A percentile compares a stretch with the other conserved stretches of the same genome.
Evolutionary conservation across 2,329 filamentous ascomycete genomes (phyloP).

Genomic region (Bertia moriformis): DNA sequence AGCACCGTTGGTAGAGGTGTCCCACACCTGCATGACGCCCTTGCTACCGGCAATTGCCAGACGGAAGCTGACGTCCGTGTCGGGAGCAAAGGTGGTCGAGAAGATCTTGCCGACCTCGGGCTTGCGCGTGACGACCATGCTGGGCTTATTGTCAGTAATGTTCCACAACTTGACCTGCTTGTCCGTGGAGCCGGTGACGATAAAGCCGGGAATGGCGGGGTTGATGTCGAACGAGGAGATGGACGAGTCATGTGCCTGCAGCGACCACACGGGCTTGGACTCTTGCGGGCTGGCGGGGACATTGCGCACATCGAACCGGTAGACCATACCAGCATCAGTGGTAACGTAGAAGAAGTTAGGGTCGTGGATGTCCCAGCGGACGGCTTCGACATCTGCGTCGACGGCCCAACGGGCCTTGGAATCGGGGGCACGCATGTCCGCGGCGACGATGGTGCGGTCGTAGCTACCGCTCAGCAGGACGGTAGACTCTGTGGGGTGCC

Average conservation of each 20-base stretch:
- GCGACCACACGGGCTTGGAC: constrained; percentile 79
- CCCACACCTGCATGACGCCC: constrained; percentile 85
- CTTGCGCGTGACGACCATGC: constrained; percentile 81
- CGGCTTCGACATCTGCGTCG: constrained; percentile 84
- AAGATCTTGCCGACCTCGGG: constrained; percentile 92
- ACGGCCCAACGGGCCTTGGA: constrained; percentile 80
- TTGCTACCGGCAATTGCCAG: constrained; percentile 90
- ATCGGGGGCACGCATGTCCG: constrained; percentile 87
- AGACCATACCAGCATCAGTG: constrained; percentile 79
- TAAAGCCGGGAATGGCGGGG: constrained; percentile 73
- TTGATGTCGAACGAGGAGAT: constrained; percentile 90
- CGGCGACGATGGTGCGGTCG: constrained; percentile 83
- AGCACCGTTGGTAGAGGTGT: constrained; percentile 80
- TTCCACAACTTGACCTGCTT: constrained; percentile 97
- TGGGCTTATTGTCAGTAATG: constrained; percentile 60
- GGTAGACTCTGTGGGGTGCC: constrained; percentile 79
- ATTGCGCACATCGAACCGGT: constrained; percentile 77
- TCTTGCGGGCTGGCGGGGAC: constrained; percentile 57
- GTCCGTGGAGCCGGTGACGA: constrained; percentile 87
- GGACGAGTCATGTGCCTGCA: constrained; percentile 89
- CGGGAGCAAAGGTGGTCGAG: constrained; percentile 76
- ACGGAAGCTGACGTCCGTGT: constrained; percentile 79
- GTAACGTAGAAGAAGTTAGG: constrained; percentile 88
- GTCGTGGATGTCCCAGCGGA: constrained; percentile 87
- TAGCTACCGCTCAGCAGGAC: constrained; percentile 86